A percentile compares a stretch with the other conserved stretches of the same genome.
These are phyloP conservation scores for Alternaria longipes DNA, from an alignment of 2,329 filamentous ascomycete genomes.

Conservation along the genomic window DNA sequence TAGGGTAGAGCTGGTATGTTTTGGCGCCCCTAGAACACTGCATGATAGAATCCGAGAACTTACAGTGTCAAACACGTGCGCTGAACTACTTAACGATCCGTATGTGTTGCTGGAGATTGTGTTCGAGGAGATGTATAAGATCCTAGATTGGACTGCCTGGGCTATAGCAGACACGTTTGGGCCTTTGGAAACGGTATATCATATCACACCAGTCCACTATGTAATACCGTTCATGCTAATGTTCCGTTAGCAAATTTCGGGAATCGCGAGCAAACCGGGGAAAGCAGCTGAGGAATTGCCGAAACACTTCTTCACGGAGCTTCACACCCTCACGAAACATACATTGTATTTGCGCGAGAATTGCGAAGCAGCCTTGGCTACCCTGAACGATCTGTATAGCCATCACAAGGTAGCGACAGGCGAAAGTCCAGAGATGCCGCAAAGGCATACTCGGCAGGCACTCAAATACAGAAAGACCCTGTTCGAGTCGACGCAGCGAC, in stretches of 20 bases:
- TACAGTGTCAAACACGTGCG: conserved; percentile 15
- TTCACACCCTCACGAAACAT: conserved; percentile 54
- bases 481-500: conserved; percentile 48
- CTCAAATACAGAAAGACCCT: conserved; percentile 44
- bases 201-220: not conserved
- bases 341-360: conserved; percentile 51
- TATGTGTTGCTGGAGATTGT: conserved; percentile 45
- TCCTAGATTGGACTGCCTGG: conserved; percentile 44
- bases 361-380: conserved; percentile 41
- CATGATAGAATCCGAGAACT: conserved; percentile 28
- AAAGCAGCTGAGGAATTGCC: conserved; percentile 30
- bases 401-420: conserved; percentile 26
- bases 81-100: conserved; percentile 41
- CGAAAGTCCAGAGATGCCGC: conserved; percentile 9
- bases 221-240: conserved; percentile 12
- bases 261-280: conserved; percentile 26
- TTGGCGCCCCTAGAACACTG: conserved; percentile 34
- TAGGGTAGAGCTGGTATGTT: conserved; percentile 40
- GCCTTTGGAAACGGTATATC: conserved; percentile 40
- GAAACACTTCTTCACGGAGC: conserved; percentile 30
- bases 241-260: conserved; percentile 29
- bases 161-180: conserved; percentile 42
- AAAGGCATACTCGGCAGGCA: conserved; percentile 26
- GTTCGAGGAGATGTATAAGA: conserved; percentile 43
- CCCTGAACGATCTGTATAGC: conserved; percentile 33